Base-by-base conservation (phyloP, 1,284 basidiomycete genomes). In the Cystobasidium sp. region DNA sequence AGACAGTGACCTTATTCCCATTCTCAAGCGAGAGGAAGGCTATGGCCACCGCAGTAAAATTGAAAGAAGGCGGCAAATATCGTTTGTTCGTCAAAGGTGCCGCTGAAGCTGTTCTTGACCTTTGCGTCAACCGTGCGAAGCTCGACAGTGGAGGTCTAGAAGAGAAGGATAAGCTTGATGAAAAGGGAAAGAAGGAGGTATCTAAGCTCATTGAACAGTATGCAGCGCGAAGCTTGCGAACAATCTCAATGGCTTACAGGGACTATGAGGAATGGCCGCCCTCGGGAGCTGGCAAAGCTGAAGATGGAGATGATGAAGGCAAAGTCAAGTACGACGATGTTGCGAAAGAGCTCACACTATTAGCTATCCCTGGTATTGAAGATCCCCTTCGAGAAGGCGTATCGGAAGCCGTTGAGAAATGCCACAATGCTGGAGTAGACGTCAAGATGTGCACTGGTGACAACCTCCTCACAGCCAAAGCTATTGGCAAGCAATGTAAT, bases 11-110 rank as follows among this genome's bases (percentile, higher is more conserved):
- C 67, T 78, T 80, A 77, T 81, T 82, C 64, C 82, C 82, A 20
- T 83, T 83, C 75, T 81, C 81, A 68, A 82, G 81, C n/a, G 80
- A 81, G 68, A 77, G 82, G 63, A 83, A 83, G 77, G 81, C 82
- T 37, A 83, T 83, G 31, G 31, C 31, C 31, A 31, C 31, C 31
- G 31, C 31, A 31, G 31, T 31, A 31, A 31, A 31, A 31, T 5
- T 31, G 31, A 31, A 31, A 31, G 31, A 31, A 31, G 61, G 22
- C 7, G 77, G 79, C 10, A 62, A 56, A 8, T 82, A 78, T 77
- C 78, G 82, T 8, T 66, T 83, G 61, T 80, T 78, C 73, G 76
- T 81, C 69, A 83, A 83, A 75, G 82, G 82, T 53, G 82, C 82
- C 46, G 79, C 78, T 56, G 82, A 83, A 69, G 80, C 82, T 6